These are phyloP conservation scores for Bacterosira constricta DNA, from an alignment of 108 stramenopile species.

Conservation along the genomic window DNA sequence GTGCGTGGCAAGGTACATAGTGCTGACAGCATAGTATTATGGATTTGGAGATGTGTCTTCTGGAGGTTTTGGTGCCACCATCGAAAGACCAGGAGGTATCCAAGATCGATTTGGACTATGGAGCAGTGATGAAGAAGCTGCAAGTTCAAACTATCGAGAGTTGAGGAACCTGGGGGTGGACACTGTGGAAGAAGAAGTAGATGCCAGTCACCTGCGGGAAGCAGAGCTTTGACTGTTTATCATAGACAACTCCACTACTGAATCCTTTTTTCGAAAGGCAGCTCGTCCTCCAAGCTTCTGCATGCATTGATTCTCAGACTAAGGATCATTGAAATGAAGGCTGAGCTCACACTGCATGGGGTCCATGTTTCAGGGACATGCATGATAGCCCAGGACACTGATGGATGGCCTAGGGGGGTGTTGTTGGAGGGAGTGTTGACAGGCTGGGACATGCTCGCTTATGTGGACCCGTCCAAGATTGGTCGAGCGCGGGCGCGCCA, in stretches of 20 bases:
- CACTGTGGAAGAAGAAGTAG: not conserved
- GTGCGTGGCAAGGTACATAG: not conserved
- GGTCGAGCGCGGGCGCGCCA: no score
- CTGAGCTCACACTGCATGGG: not conserved
- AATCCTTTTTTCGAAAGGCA: not conserved
- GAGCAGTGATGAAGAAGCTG: not conserved
- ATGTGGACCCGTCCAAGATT: no score
- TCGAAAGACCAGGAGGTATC: not conserved
- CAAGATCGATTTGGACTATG: not conserved
- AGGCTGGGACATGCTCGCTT: constrained; percentile 4
- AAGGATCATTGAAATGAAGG: not conserved
- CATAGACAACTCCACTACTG: not conserved
- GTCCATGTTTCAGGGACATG: constrained; percentile 38
- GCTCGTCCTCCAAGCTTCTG: not conserved
- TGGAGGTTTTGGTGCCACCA: not conserved
- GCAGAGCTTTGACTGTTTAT: not conserved
- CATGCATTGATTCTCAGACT: not conserved
- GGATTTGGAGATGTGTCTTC: not conserved
- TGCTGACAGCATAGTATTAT: not conserved
- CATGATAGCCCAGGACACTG: constrained; percentile 45
- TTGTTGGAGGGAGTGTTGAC: constrained; percentile 24
- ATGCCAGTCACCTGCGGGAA: not conserved
- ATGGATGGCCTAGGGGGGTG: constrained; percentile 26
- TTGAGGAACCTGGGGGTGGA: not conserved
- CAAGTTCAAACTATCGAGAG: not conserved